Conservation (phyloP, 768 basidiomycete genomes). For the Cyclocybe cylindracea region DNA sequence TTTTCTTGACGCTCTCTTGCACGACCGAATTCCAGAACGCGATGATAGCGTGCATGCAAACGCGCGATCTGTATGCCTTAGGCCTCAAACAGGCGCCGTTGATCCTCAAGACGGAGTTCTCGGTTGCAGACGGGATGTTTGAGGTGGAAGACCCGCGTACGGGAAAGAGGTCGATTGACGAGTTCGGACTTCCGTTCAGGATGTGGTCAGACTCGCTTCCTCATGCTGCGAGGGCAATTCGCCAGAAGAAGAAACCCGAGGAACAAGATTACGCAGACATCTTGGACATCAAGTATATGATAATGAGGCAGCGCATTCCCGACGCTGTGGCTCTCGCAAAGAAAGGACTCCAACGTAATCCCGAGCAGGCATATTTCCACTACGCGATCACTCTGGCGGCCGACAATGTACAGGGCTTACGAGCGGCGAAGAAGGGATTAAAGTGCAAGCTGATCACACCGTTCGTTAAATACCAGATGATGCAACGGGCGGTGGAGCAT, state of each 20-base stretch:
- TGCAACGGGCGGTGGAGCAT: conserved; percentile 61
- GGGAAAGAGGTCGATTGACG: conserved; percentile 39
- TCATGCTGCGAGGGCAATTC: conserved; percentile 57
- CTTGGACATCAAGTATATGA: conserved; percentile 59
- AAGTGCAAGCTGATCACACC: conserved; percentile 54
- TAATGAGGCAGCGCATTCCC: conserved; percentile 48
- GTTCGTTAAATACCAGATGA: conserved; percentile 54
- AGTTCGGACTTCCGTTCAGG: conserved; percentile 58
- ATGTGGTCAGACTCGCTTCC: conserved; percentile 63
- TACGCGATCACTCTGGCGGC: conserved; percentile 54
- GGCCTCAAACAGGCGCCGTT: conserved; percentile 49
- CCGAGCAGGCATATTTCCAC: conserved; percentile 62
- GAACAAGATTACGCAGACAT: conserved; percentile 62
- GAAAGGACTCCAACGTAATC: conserved; percentile 52
- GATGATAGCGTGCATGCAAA: conserved; percentile 49
- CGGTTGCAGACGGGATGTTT: conserved; percentile 58
- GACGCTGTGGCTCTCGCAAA: conserved; percentile 51
- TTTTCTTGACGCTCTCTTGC: conserved; percentile 40
- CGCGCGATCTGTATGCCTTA: conserved; percentile 50
- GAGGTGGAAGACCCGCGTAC: conserved; percentile 43
- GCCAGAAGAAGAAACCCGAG: conserved; percentile 35
- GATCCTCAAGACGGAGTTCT: conserved; percentile 61
- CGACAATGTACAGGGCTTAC: conserved; percentile 49
- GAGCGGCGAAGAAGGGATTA: conserved; percentile 64
- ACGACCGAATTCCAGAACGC: conserved; percentile 49